Evolutionary conservation across 106 monocot genomes (phyloP).

Genomic region (Dioscorea dumetorum): DNA sequence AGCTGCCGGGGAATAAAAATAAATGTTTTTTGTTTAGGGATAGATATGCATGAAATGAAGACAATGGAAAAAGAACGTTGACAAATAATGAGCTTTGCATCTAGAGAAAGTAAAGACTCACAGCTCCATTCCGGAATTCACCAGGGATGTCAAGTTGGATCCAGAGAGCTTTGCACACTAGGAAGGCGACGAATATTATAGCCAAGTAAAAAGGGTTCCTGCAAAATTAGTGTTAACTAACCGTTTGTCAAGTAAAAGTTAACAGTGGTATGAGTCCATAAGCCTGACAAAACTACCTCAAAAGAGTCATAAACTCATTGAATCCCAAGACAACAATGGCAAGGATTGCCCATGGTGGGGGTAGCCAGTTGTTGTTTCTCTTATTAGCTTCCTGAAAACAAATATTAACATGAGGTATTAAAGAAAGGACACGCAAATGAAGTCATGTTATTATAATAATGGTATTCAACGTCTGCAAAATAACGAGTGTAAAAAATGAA

Average conservation of each 20-base stretch:
- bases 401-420: not conserved
- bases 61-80: not conserved
- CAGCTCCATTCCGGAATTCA: conserved; percentile 83
- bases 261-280: no score
- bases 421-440: not conserved
- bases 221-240: not conserved
- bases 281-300: conserved; percentile 35
- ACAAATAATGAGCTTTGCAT: not conserved
- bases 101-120: conserved; percentile 32
- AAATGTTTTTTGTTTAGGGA: no score
- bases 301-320: conserved; percentile 92
- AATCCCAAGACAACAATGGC: conserved; percentile 83
- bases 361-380: conserved; percentile 89
- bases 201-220: conserved; percentile 78
- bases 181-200: conserved; percentile 70
- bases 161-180: conserved; percentile 90
- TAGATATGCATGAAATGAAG: not conserved
- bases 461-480: not conserved
- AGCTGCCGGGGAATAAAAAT: conserved; percentile 43
- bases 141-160: conserved; percentile 83
- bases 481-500: not conserved
- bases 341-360: conserved; percentile 91
- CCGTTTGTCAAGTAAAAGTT: no score
- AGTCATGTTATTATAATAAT: not conserved
- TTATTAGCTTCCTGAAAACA: conserved; percentile 74